Percentiles rank a stretch among this genome's conserved stretches.
Conservation (phyloP, 176 grass and related monocot species). For the Aegilops bicornis region DNA sequence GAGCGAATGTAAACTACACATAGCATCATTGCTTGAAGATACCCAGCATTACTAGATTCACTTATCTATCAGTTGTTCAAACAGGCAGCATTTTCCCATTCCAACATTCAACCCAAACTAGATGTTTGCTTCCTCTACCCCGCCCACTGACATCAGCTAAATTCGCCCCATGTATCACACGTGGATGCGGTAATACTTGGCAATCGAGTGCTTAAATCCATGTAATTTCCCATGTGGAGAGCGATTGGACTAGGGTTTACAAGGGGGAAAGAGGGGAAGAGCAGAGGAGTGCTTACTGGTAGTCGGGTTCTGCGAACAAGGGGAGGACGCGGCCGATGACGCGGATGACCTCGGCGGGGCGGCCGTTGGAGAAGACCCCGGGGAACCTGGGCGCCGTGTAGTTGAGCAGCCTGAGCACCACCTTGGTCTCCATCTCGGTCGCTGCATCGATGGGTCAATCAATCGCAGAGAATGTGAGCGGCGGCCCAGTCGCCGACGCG, state of each 20-base stretch:
- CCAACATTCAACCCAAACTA: not conserved
- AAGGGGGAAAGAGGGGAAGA: not conserved
- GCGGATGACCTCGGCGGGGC: slow-evolving; percentile 66
- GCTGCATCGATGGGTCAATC: slow-evolving; percentile 30
- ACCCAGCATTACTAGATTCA: not conserved
- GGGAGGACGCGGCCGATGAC: slow-evolving; percentile 78
- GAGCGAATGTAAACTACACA: not conserved
- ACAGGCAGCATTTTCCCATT: not conserved
- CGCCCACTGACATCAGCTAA: not conserved
- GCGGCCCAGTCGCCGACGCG: not conserved
- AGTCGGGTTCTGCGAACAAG: slow-evolving; percentile 76
- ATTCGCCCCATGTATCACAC: not conserved
- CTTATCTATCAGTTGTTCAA: not conserved
- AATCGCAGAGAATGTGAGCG: slow-evolving; percentile 10
- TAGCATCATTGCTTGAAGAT: not conserved
- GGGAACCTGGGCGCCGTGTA: slow-evolving; percentile 72
- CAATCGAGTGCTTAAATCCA: not conserved
- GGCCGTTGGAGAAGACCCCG: slow-evolving; percentile 81
- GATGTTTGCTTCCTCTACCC: not conserved
- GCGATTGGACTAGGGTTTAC: slow-evolving; percentile 24
- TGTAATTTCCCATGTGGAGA: not conserved
- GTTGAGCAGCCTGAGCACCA: slow-evolving; percentile 75
- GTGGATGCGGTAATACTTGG: not conserved
- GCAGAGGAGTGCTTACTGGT: slow-evolving; percentile 33
- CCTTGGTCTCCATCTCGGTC: slow-evolving; percentile 64